A percentile compares a stretch with the other conserved stretches of the same genome.
phyloP scores from a whole-genome alignment of 176 grass and related monocot genomes.

The Typha latifolia region DNA sequence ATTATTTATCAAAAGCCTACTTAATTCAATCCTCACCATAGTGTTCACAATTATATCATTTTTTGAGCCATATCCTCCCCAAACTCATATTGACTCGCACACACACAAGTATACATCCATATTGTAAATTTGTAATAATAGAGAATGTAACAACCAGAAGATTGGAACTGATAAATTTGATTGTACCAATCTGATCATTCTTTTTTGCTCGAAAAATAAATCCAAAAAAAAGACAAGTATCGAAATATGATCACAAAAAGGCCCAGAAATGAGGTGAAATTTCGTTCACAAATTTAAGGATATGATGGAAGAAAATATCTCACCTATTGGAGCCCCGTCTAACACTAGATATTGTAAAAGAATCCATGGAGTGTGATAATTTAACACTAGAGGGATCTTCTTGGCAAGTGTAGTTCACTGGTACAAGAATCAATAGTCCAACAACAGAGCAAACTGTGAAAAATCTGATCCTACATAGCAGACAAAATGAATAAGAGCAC shows the following conservation, averaged over 20 bases:
- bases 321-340: slow-evolving; percentile 56
- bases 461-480: slow-evolving; percentile 46
- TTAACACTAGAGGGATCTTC: slow-evolving; percentile 5
- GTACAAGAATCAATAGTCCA: slow-evolving; percentile 60
- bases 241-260: not conserved
- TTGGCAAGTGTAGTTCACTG: slow-evolving; percentile 53
- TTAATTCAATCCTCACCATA: too few relatives aligned
- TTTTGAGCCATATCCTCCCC: too few relatives aligned
- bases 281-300: not conserved
- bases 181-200: too few relatives aligned
- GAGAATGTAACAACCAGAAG: too few relatives aligned
- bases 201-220: not conserved
- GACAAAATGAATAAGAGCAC: not conserved
- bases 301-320: not conserved
- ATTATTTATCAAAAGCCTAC: too few relatives aligned
- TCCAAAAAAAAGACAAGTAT: not conserved
- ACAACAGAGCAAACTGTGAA: slow-evolving; percentile 69
- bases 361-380: slow-evolving; percentile 57
- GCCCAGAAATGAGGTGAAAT: not conserved
- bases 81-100: too few relatives aligned
- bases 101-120: too few relatives aligned
- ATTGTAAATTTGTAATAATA: too few relatives aligned
- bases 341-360: slow-evolving; percentile 73
- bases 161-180: too few relatives aligned
- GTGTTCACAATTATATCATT: too few relatives aligned